Evolutionary conservation across 2,329 filamentous ascomycete species (phyloP), one percentile per base, ranked within the genome.

Genomic region (Ustilaginoidea virens): DNA sequence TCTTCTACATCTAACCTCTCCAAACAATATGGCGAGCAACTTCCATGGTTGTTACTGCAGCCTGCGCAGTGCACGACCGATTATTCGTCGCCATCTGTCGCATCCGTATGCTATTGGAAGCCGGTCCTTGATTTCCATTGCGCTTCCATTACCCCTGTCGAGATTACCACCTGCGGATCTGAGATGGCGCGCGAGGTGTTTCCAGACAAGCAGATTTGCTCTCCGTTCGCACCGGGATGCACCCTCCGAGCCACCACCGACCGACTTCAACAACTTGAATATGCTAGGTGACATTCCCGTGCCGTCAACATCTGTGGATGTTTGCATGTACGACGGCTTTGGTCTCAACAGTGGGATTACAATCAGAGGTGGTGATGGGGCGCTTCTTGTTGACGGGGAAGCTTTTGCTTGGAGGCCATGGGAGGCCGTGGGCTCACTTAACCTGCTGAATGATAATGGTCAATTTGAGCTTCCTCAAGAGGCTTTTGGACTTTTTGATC

Each of bases 341-440:
- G 72, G 79, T 38, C 62, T 98, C 25, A 80, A 90, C 53, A 92
- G 75, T 42, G 85, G 86, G 8, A 58, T 80, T 20, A 74, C 69
- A 30, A 71, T 92, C 17, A 56, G 60, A 2, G 71, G 70, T 25
- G 76, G 77, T 1, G 65, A 71, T 29, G 87, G 83, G 0, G 68
- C 85, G 16, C 49, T 98, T 36, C 63, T 98, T 5, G 67, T 94
- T 2, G 77, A 74, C 23, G 87, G 87, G 5, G 85, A 96, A 53
- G 85, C 78, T 1, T 96, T 94, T 50, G 57, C 63, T 28, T 98
- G 90, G 90, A 61, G 69, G 47, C 90, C 90, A 4, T 94, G 87
- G 83, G 54, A 68, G 35, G 52, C 49, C 4, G 57, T 52, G 40
- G 45, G 52, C 29, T 48, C 45, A 28, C 55, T 47, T 52, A 55